A percentile compares a stretch with the other conserved stretches of the same genome.
These are phyloP conservation scores for Sugiyamaella neomexicana DNA, from an alignment of 1,139 yeast genomes.

Conservation along the genomic window DNA sequence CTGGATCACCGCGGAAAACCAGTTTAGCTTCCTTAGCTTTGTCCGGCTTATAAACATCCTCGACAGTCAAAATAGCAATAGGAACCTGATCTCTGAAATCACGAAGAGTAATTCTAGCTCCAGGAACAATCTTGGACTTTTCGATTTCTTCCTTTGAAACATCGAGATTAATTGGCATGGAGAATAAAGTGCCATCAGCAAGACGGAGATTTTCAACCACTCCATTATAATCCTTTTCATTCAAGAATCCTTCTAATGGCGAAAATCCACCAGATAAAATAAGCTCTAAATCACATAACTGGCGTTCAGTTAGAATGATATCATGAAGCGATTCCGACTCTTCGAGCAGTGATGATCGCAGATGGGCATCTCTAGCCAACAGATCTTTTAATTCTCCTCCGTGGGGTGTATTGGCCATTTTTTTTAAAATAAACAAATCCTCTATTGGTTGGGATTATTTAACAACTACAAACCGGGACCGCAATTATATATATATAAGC, in stretches of 20 bases:
- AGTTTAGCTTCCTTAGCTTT: conserved; percentile 75
- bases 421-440: background rate
- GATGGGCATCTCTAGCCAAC: conserved; percentile 72
- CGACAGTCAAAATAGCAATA: conserved; percentile 77
- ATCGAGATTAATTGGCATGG: conserved; percentile 91
- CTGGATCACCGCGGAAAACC: conserved; percentile 96
- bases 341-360: conserved; percentile 53
- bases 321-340: conserved; percentile 59
- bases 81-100: conserved; percentile 83
- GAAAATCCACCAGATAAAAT: conserved; percentile 94
- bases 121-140: conserved; percentile 45
- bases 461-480: background rate
- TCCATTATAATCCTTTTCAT: conserved; percentile 72
- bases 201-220: conserved; percentile 80
- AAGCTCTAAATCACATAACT: conserved; percentile 88
- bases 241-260: conserved; percentile 84
- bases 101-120: conserved; percentile 68
- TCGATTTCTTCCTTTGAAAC: conserved; percentile 58
- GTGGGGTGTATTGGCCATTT: conserved; percentile 78
- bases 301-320: conserved; percentile 74
- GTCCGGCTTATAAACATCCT: conserved; percentile 78
- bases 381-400: conserved; percentile 89
- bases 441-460: background rate
- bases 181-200: conserved; percentile 78
- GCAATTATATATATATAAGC: background rate